Evolutionary conservation across 495 filamentous ascomycete species (phyloP).

Genomic region (Neurospora sp.): DNA sequence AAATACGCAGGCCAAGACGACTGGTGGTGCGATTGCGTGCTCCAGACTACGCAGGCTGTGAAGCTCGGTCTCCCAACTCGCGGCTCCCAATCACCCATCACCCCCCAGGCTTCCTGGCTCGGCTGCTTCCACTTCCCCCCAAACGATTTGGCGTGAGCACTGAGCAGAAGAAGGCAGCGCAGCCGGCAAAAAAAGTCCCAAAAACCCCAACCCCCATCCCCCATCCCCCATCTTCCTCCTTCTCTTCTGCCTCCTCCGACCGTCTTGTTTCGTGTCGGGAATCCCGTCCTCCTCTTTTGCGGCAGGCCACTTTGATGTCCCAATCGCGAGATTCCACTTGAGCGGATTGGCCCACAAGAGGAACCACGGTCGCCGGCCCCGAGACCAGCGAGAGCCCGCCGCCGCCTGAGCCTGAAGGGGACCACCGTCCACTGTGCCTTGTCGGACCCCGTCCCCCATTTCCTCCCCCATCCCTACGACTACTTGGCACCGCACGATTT

Average conservation of each 20-base stretch:
- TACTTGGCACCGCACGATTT: background rate
- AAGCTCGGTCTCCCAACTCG: constrained; percentile 6
- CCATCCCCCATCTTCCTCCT: constrained; percentile 15
- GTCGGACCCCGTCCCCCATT: background rate
- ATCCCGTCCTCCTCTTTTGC: constrained; percentile 13
- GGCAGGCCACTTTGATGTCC: constrained; percentile 28
- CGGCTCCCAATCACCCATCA: constrained; percentile 20
- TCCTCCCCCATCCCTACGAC: background rate
- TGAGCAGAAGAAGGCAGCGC: constrained; percentile 6
- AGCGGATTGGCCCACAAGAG: constrained; percentile 18
- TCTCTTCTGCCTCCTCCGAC: constrained; percentile 14
- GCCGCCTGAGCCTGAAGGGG: background rate
- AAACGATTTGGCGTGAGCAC: constrained; percentile 4
- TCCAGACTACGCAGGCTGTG: constrained; percentile 12
- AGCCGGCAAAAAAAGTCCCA: constrained; percentile 23
- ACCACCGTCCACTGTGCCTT: background rate
- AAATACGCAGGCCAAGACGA: constrained; percentile 15
- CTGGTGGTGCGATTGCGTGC: background rate
- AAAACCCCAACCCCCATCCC: constrained; percentile 29
- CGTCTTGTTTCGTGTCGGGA: constrained; percentile 16
- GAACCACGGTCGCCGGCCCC: constrained; percentile 2
- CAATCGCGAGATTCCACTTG: constrained; percentile 12
- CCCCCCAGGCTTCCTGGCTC: constrained; percentile 4
- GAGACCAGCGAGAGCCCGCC: background rate
- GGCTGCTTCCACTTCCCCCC: constrained; percentile 18